Conservation (phyloP, 2,329 filamentous ascomycete species). For the Aspergillus sp. region DNA sequence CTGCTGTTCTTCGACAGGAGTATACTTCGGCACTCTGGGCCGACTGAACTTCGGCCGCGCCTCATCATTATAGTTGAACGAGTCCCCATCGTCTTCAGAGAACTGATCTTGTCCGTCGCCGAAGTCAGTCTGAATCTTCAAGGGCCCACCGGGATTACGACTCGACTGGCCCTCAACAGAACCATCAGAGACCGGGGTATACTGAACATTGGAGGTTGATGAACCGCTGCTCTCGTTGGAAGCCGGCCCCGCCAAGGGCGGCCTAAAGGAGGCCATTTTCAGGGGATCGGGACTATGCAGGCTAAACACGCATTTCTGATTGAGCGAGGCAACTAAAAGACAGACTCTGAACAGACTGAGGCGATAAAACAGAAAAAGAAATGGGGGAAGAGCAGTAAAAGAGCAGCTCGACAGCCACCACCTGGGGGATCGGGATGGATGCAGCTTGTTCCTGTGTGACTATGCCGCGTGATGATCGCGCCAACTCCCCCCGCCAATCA, state of each 20-base stretch:
- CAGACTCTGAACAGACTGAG: background rate
- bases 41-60: slow-evolving; percentile 10
- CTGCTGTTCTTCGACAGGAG: slow-evolving; percentile 66
- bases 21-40: slow-evolving; percentile 34
- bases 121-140: slow-evolving; percentile 39
- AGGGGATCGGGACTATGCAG: background rate
- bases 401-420: background rate
- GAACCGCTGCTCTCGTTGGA: slow-evolving; percentile 25
- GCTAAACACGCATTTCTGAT: slow-evolving; percentile 4
- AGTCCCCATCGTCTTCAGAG: slow-evolving; percentile 24
- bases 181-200: slow-evolving; percentile 36
- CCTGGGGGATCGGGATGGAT: too few relatives aligned
- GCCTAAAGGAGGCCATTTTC: slow-evolving; percentile 25
- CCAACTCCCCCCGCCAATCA: slow-evolving; percentile 7
- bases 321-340: background rate
- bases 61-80: slow-evolving; percentile 30
- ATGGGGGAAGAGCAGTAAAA: background rate
- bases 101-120: slow-evolving; percentile 18
- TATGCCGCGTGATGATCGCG: slow-evolving; percentile 2
- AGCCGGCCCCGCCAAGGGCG: slow-evolving; percentile 24
- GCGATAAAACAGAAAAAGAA: background rate
- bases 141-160: slow-evolving; percentile 20
- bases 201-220: slow-evolving; percentile 25
- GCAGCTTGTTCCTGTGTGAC: slow-evolving; percentile 1
- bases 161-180: slow-evolving; percentile 26